phyloP scores from a whole-genome alignment of 2,329 filamentous ascomycete species.

The Coniella vitis region DNA sequence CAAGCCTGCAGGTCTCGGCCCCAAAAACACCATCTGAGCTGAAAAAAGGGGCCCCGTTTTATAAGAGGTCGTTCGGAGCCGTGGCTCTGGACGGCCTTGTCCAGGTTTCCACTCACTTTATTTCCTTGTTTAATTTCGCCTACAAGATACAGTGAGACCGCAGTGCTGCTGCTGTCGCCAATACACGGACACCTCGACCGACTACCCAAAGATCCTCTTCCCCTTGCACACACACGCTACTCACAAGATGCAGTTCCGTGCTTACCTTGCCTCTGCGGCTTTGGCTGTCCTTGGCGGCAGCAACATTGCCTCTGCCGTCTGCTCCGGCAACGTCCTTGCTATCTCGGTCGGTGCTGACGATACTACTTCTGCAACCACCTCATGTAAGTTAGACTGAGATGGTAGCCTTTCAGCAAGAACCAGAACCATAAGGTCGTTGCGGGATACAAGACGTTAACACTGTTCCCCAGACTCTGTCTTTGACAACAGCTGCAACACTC shows the following conservation, averaged over 20 bases:
- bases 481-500: slow-evolving; percentile 5
- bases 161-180: background rate
- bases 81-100: too few species aligned
- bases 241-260: slow-evolving; percentile 4
- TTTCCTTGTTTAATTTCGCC: too few species aligned
- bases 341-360: slow-evolving; percentile 1
- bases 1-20: background rate
- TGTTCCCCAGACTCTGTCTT: slow-evolving; percentile 5
- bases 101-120: too few species aligned
- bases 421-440: too few species aligned
- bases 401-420: background rate
- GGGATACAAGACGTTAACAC: too few species aligned
- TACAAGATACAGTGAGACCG: too few species aligned
- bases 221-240: background rate
- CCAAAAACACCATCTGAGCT: background rate
- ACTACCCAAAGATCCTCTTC: background rate
- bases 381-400: background rate
- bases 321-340: slow-evolving; percentile 4
- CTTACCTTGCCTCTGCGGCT: background rate
- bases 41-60: background rate
- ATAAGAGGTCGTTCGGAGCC: background rate
- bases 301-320: slow-evolving; percentile 9
- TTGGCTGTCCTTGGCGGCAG: slow-evolving; percentile 9
- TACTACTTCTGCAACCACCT: background rate
- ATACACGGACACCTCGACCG: background rate